phyloP scores from a whole-genome alignment of 805 yeast species.

The Ogataea allantospora region DNA sequence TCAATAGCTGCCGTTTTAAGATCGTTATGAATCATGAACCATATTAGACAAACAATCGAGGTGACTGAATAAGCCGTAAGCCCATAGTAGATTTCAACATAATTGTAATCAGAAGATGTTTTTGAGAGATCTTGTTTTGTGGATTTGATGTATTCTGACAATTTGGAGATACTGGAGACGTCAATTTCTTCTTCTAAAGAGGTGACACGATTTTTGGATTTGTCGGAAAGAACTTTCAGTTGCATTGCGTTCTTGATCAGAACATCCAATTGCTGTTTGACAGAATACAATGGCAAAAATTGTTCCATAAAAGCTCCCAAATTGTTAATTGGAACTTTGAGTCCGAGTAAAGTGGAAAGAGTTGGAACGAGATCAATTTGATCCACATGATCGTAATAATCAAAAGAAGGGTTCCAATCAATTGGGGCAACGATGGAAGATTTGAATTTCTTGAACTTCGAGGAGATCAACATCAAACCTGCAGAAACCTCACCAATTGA shows the following conservation, averaged over 20 bases:
- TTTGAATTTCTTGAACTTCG: slow-evolving; percentile 42
- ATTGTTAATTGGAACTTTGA: slow-evolving; percentile 69
- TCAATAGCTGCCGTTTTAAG: slow-evolving; percentile 21
- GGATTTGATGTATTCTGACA: slow-evolving; percentile 36
- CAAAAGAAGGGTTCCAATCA: slow-evolving; percentile 41
- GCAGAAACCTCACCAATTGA: slow-evolving; percentile 90
- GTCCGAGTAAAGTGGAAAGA: slow-evolving; percentile 54
- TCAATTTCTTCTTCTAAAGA: slow-evolving; percentile 16
- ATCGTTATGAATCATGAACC: slow-evolving; percentile 22
- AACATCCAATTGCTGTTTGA: slow-evolving; percentile 35
- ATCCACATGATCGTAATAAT: slow-evolving; percentile 51
- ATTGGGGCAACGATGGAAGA: slow-evolving; percentile 37
- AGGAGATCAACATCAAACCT: slow-evolving; percentile 68
- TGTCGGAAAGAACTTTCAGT: slow-evolving; percentile 45
- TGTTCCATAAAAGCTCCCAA: slow-evolving; percentile 69
- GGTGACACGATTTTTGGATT: slow-evolving; percentile 32
- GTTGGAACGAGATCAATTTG: slow-evolving; percentile 79
- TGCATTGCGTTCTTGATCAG: slow-evolving; percentile 59
- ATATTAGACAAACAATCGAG: slow-evolving; percentile 29
- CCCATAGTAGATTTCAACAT: slow-evolving; percentile 46
- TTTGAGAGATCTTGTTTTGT: slow-evolving; percentile 53
- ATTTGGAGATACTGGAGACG: slow-evolving; percentile 9
- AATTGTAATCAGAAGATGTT: slow-evolving; percentile 72
- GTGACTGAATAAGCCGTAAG: slow-evolving; percentile 33
- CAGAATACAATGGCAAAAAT: slow-evolving; percentile 52